Evolutionary conservation across 2,329 filamentous ascomycete species (phyloP).

Genomic region (Diplodia seriata): DNA sequence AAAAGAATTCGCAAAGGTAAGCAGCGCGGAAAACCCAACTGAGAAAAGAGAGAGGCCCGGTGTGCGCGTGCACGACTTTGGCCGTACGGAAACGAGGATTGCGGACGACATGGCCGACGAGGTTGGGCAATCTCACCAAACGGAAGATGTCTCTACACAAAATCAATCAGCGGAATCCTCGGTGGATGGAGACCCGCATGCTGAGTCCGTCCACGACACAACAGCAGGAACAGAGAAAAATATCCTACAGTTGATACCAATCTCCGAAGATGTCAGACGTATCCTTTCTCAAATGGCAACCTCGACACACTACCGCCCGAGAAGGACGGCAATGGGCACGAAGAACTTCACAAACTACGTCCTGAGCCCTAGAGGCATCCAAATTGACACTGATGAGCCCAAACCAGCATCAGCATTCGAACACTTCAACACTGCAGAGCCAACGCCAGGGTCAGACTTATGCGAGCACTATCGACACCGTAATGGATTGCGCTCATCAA

Average conservation of each 20-base stretch:
- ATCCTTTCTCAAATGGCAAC: not conserved
- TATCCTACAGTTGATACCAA: not conserved
- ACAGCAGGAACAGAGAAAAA: not conserved
- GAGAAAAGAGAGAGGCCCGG: too few species aligned
- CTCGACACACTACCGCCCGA: not conserved
- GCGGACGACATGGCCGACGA: too few species aligned
- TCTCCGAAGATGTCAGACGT: slow-evolving; percentile 1
- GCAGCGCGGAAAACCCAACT: too few species aligned
- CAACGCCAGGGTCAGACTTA: not conserved
- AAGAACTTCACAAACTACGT: slow-evolving; percentile 1
- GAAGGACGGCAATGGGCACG: not conserved
- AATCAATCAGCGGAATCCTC: too few species aligned
- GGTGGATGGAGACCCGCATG: not conserved
- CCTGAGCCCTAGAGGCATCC: slow-evolving; percentile 7
- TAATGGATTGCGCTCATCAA: not conserved
- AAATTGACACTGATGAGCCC: not conserved
- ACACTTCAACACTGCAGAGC: slow-evolving; percentile 1
- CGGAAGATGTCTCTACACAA: too few species aligned
- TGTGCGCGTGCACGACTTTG: too few species aligned
- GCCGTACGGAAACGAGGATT: too few species aligned
- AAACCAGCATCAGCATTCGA: not conserved
- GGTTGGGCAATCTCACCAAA: too few species aligned
- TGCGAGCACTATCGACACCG: not conserved
- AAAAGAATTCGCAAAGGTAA: too few species aligned
- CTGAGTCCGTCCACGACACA: not conserved